These are phyloP conservation scores for Arabis alpina DNA, from an alignment of 345 rosid genomes.

Conservation along the genomic window DNA sequence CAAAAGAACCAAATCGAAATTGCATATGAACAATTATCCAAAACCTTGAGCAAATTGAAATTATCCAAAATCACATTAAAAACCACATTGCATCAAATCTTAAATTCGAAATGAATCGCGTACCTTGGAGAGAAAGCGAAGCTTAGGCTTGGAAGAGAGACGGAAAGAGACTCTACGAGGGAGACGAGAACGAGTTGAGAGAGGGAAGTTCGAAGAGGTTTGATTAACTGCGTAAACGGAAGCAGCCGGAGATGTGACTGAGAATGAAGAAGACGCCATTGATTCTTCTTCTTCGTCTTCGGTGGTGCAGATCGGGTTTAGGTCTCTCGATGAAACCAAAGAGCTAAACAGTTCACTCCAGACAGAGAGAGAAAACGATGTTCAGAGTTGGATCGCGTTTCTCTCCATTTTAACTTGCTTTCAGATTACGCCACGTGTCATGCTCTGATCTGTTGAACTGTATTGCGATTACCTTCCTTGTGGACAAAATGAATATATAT, in stretches of 20 bases:
- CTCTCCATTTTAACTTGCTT: conserved; percentile 15
- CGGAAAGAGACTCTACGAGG: conserved; percentile 51
- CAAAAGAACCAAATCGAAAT: neutral
- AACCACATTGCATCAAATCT: neutral
- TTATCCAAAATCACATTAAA: neutral
- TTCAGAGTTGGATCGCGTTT: conserved; percentile 27
- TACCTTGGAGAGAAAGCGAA: conserved; percentile 60
- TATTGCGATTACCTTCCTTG: conserved; percentile 18
- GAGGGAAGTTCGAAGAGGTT: conserved; percentile 42
- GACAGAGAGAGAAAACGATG: conserved; percentile 27
- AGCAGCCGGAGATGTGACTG: conserved; percentile 52
- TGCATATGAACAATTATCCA: neutral
- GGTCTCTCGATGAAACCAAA: conserved; percentile 54
- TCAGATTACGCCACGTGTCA: conserved; percentile 33
- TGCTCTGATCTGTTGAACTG: conserved; percentile 10
- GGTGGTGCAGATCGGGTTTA: conserved; percentile 35
- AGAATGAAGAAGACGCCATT: conserved; percentile 54
- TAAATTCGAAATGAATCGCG: neutral
- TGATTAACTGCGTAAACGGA: conserved; percentile 45
- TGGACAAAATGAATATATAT: neutral
- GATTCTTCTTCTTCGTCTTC: conserved; percentile 18
- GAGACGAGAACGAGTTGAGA: conserved; percentile 28
- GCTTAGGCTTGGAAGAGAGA: conserved; percentile 51
- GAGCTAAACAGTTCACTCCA: conserved; percentile 39
- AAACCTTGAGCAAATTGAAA: conserved; percentile 1